Evolutionary conservation across 2,329 filamentous ascomycete species (phyloP).

Genomic region (Lachnum nothofagi): DNA sequence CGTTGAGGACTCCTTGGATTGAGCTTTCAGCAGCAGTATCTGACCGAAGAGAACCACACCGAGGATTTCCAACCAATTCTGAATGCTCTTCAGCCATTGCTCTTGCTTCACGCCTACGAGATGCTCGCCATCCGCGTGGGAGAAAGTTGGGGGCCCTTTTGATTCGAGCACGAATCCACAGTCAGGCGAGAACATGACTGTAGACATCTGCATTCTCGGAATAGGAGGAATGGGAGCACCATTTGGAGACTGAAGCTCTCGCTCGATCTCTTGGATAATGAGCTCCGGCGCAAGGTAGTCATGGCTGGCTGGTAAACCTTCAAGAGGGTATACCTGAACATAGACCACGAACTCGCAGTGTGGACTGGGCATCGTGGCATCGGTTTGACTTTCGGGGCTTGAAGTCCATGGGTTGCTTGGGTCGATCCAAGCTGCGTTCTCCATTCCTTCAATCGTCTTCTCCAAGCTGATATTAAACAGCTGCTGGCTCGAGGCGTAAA

Average conservation of each 20-base stretch:
- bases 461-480: conserved; percentile 71
- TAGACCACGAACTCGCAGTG: conserved; percentile 89
- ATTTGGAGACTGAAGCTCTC: conserved; percentile 56
- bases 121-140: conserved; percentile 49
- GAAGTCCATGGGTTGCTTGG: conserved; percentile 72
- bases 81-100: conserved; percentile 51
- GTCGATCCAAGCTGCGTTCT: conserved; percentile 50
- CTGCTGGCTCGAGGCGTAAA: conserved; percentile 52
- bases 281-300: conserved; percentile 30
- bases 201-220: conserved; percentile 56
- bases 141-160: conserved; percentile 55
- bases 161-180: conserved; percentile 63
- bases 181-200: conserved; percentile 62
- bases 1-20: conserved; percentile 62
- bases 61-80: conserved; percentile 54
- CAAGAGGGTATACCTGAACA: conserved; percentile 59
- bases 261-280: conserved; percentile 52
- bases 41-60: conserved; percentile 56
- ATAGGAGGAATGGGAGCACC: conserved; percentile 51
- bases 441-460: conserved; percentile 60
- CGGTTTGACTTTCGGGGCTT: conserved; percentile 55
- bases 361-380: conserved; percentile 56
- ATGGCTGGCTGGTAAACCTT: conserved; percentile 26
- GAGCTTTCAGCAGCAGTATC: conserved; percentile 55
- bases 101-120: conserved; percentile 58